Evolutionary conservation across 495 filamentous ascomycete genomes (phyloP).

Genomic region (Darksidea phi): DNA sequence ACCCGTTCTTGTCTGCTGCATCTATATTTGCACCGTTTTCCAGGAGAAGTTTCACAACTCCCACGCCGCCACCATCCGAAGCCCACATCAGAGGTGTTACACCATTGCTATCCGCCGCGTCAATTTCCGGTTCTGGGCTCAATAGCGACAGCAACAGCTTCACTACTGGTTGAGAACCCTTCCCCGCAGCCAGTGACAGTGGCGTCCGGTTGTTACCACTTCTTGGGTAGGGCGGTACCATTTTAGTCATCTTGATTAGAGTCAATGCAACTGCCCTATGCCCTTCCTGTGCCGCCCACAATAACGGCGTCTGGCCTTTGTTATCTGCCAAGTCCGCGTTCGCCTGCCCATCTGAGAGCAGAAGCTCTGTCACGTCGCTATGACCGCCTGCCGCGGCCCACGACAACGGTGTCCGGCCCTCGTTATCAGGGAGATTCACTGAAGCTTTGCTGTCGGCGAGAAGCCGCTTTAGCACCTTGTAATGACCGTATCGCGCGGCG

Average conservation of each 20-base stretch:
- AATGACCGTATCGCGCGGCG: not conserved
- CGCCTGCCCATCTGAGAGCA: not conserved
- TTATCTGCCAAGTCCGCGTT: not conserved
- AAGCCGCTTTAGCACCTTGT: not conserved
- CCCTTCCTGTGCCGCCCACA: not conserved
- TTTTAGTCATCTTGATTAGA: not conserved
- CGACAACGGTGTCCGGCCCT: not conserved
- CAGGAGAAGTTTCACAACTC: too few species aligned
- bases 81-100: not conserved
- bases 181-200: not conserved
- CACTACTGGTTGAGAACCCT: not conserved
- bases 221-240: not conserved
- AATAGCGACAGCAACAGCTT: not conserved
- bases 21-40: too few species aligned
- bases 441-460: not conserved
- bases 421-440: not conserved
- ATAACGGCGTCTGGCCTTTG: not conserved
- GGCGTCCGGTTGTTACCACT: not conserved
- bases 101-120: not conserved
- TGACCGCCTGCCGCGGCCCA: not conserved
- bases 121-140: not conserved
- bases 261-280: not conserved
- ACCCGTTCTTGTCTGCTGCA: too few species aligned
- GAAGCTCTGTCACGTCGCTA: not conserved
- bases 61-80: too few species aligned